phyloP scores from a whole-genome alignment of 2,329 filamentous ascomycete species.

The Zalaria sp. region DNA sequence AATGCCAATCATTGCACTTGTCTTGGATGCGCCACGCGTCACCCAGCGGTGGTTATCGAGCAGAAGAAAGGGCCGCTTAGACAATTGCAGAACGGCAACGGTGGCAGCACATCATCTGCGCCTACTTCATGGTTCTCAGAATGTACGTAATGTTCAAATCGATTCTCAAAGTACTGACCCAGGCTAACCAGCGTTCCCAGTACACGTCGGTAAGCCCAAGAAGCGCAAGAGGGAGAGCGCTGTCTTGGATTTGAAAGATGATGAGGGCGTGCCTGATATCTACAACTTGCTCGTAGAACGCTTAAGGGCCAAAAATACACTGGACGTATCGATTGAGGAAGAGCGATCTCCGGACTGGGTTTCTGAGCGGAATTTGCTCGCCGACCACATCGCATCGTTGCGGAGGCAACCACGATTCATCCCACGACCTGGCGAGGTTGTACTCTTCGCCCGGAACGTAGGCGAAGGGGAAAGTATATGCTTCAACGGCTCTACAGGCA shows the following conservation, averaged over 20 bases:
- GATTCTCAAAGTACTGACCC: too few relatives aligned
- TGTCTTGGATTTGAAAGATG: slow-evolving; percentile 20
- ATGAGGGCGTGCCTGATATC: slow-evolving; percentile 40
- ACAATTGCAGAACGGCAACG: neutral
- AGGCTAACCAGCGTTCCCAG: too few relatives aligned
- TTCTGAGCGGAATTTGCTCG: slow-evolving; percentile 31
- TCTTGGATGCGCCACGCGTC: slow-evolving; percentile 25
- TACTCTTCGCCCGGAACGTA: slow-evolving; percentile 34
- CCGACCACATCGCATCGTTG: slow-evolving; percentile 26
- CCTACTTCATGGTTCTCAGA: neutral
- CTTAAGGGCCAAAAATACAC: slow-evolving; percentile 24
- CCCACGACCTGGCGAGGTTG: slow-evolving; percentile 42
- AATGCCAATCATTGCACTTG: slow-evolving; percentile 33
- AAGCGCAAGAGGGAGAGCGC: neutral
- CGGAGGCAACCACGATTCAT: slow-evolving; percentile 33
- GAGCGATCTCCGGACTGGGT: slow-evolving; percentile 42
- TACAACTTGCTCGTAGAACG: slow-evolving; percentile 36
- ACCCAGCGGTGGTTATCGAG: too few relatives aligned
- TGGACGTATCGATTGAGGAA: slow-evolving; percentile 36
- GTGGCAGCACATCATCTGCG: neutral
- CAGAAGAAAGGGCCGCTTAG: too few relatives aligned
- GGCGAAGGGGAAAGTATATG: slow-evolving; percentile 14
- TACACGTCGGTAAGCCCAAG: too few relatives aligned
- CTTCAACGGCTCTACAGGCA: slow-evolving; percentile 12
- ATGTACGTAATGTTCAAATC: too few relatives aligned